Base-by-base conservation (phyloP, 2,329 filamentous ascomycete species). In the Botryotinia convoluta region DNA sequence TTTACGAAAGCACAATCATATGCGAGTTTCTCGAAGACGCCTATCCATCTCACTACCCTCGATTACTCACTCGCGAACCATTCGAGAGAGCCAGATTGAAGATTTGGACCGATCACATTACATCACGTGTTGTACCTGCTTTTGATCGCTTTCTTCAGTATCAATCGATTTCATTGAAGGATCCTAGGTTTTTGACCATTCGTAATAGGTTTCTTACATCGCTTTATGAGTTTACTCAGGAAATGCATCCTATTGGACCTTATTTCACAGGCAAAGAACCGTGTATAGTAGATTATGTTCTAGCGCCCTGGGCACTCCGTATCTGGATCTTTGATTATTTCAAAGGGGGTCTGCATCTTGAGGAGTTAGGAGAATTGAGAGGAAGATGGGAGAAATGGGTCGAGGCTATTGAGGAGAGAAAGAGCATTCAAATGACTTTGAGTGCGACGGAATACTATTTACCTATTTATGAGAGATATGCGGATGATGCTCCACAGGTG, bases 1-100 rank as follows among this genome's bases (percentile, higher is more conserved):
- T 95, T 10, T 94, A 92, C 77, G 92, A 95, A 81, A 92, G 90
- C 78, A 88, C 85, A 12, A 87, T 95, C 64, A 86, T 95, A 54
- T 90, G 89, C 82, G 92, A 94, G 80, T 95, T 93, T 76, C 84
- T 95, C 1, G 90, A 95, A 76, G 92, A 95, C 75, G 89, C 88
- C 0, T 94, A 89, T 74, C 83, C 86, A 0, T 84, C 84, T 6
- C 81, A 84, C 72, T 71, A 71, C 0, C 76, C 77, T 12, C 78
- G 87, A 69, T 81, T 95, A 6, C 82, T 93, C 16, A 90, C 92
- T 0, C 78, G 81, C 0, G 88, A 90, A 72, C 83, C 88, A 0
- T 95, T 93, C 78, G 85, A 89, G 71, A 85, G 87, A 70, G 92
- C 92, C 5, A 82, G 89, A 32, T 89, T 88, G 60, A 84, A 91